Conservation (phyloP, 805 yeast genomes). For the Barnettozyma sucrosica region DNA sequence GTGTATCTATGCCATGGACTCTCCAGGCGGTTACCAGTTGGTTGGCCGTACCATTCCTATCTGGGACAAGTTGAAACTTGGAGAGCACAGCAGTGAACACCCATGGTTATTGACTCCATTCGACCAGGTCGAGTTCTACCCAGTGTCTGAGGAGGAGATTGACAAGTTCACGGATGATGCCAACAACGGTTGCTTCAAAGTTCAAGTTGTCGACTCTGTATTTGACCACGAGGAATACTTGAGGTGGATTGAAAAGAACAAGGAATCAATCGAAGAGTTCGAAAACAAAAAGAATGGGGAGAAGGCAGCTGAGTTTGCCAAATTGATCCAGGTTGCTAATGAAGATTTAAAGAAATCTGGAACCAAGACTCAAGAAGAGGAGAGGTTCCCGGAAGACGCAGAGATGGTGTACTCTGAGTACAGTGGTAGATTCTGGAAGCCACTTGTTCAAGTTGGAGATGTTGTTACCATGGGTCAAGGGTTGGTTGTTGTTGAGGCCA, state of each 20-base stretch:
- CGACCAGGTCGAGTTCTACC: constrained; percentile 92
- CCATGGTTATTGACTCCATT: constrained; percentile 94
- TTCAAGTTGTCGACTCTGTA: constrained; percentile 68
- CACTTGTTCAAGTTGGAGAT: constrained; percentile 76
- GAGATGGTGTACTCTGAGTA: constrained; percentile 87
- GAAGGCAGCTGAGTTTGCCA: constrained; percentile 78
- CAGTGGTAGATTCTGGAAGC: constrained; percentile 97
- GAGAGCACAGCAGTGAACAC: constrained; percentile 49
- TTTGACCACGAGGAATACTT: constrained; percentile 80
- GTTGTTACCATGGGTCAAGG: constrained; percentile 69
- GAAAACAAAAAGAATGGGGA: constrained; percentile 68
- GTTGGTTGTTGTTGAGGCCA: constrained; percentile 88
- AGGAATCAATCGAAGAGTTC: constrained; percentile 65
- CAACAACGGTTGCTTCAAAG: constrained; percentile 72
- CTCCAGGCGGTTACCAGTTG: constrained; percentile 97
- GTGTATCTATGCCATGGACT: constrained; percentile 93
- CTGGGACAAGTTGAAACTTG: constrained; percentile 90
- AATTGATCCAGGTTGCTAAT: constrained; percentile 74
- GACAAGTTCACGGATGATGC: constrained; percentile 67
- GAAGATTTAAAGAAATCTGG: constrained; percentile 58
- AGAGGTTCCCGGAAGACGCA: constrained; percentile 69
- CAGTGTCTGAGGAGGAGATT: constrained; percentile 80
- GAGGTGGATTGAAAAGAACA: constrained; percentile 70
- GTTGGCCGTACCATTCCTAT: constrained; percentile 96
- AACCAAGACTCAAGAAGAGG: constrained; percentile 40